Evolutionary conservation across 345 rosid genomes (phyloP).

Genomic region (Eucalyptus victrix): DNA sequence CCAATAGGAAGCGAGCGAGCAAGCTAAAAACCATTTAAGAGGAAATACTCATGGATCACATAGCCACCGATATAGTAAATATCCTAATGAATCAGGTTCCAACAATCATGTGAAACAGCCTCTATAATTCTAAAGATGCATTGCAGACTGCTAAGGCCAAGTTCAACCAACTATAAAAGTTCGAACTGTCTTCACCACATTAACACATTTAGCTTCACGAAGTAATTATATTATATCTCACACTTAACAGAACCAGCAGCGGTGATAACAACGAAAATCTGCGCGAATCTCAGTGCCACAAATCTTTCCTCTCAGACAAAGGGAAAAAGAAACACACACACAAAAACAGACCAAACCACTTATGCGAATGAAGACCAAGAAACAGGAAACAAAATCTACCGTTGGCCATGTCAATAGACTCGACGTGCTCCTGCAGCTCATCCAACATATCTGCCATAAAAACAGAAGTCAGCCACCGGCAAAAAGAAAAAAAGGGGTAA

Average conservation of each 20-base stretch:
- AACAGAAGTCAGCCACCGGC: neutral
- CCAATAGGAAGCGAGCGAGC: neutral
- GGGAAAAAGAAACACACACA: neutral
- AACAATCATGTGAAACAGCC: neutral
- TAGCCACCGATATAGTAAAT: neutral
- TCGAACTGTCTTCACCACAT: neutral
- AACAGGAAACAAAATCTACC: slow-evolving; percentile 4
- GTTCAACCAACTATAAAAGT: neutral
- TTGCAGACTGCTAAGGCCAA: neutral
- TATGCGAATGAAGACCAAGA: neutral
- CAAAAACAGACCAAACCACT: neutral
- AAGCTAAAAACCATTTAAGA: neutral
- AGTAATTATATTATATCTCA: neutral
- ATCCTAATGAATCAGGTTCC: neutral
- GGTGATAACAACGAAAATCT: neutral
- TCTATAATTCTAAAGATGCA: neutral
- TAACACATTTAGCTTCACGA: neutral
- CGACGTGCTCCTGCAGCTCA: slow-evolving; percentile 62
- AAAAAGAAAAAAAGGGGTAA: neutral
- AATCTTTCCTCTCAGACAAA: neutral
- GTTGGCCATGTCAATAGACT: slow-evolving; percentile 50
- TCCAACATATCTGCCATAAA: slow-evolving; percentile 46
- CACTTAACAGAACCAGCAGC: neutral
- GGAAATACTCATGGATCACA: neutral
- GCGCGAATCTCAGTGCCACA: neutral